A percentile compares a stretch with the other conserved stretches of the same genome.
Conservation (phyloP, 306 rosid species). For the Acacia acuminata region DNA sequence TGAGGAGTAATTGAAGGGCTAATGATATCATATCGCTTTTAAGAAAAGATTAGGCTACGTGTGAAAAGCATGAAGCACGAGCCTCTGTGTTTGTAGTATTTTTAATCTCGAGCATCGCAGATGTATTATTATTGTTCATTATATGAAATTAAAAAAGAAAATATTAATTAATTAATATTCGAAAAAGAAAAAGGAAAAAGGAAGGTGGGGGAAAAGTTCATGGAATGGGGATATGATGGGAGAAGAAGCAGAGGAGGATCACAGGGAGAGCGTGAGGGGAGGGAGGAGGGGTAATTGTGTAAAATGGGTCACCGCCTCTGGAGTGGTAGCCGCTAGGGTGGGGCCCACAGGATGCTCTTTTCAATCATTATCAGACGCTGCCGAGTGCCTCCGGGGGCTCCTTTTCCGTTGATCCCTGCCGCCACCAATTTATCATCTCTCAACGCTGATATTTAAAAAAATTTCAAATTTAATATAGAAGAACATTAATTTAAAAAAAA, state of each 20-base stretch:
- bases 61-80: neutral
- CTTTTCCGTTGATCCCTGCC: neutral
- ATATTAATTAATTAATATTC: too few relatives aligned
- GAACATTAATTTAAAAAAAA: too few relatives aligned
- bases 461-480: too few relatives aligned
- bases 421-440: neutral
- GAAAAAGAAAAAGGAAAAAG: neutral
- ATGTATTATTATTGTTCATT: neutral
- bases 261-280: neutral
- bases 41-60: neutral
- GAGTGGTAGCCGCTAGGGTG: neutral
- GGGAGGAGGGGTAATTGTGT: neutral
- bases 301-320: neutral
- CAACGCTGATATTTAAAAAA: too few relatives aligned
- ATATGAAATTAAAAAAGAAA: neutral
- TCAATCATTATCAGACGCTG: neutral
- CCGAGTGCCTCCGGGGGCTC: neutral
- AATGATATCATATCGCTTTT: neutral
- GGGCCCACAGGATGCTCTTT: neutral
- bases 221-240: neutral
- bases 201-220: neutral
- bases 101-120: neutral
- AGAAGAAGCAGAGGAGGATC: neutral
- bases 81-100: neutral
- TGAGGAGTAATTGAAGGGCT: neutral